These are phyloP conservation scores for Fusarium sp. DNA, from an alignment of 2,329 filamentous ascomycete species.

Conservation along the genomic window DNA sequence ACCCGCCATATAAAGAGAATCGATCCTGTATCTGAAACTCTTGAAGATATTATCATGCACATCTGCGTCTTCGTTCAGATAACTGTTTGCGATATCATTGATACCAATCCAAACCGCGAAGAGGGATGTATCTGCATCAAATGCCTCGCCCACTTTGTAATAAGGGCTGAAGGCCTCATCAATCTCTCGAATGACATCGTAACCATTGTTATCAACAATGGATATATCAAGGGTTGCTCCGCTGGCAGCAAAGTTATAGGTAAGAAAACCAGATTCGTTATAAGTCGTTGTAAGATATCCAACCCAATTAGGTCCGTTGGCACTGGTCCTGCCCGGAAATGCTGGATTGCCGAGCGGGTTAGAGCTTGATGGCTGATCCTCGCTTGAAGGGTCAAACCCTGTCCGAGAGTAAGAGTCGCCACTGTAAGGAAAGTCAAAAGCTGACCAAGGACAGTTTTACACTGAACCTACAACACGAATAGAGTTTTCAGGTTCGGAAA, in stretches of 20 bases:
- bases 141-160: background rate
- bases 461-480: background rate
- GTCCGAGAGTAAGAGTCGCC: slow-evolving; percentile 1
- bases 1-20: background rate
- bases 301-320: slow-evolving; percentile 10
- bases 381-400: background rate
- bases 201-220: background rate
- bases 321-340: background rate
- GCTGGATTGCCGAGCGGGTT: background rate
- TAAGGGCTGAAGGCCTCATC: background rate
- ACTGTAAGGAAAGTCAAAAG: background rate
- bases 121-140: background rate
- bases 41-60: background rate
- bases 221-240: background rate
- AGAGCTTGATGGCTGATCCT: background rate
- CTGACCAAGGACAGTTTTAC: too few relatives aligned
- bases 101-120: background rate
- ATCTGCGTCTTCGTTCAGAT: background rate
- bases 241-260: slow-evolving; percentile 2
- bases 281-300: background rate
- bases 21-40: background rate
- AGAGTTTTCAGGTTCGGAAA: background rate
- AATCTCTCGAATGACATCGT: background rate
- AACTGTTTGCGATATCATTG: background rate
- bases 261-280: slow-evolving; percentile 1